Conservation (phyloP, 225 moss, liverwort and hornwort species). For the Pleurozium schreberi region DNA sequence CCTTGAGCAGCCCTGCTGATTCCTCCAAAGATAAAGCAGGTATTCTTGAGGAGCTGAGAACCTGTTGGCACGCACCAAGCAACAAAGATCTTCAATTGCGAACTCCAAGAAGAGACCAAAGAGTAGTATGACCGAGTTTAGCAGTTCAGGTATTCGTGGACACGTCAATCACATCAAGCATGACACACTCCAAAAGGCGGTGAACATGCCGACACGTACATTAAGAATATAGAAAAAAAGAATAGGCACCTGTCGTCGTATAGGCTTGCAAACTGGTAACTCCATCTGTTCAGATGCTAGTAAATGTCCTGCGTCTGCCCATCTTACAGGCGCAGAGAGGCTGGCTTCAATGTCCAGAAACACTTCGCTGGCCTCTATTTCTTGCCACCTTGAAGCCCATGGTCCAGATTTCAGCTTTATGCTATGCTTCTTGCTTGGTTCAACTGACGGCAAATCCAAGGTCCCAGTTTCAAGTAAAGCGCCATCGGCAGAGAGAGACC, state of each 20-base stretch:
- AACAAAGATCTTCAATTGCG: not conserved
- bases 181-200: not conserved
- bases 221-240: not conserved
- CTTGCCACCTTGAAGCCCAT: slow-evolving; percentile 64
- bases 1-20: slow-evolving; percentile 14
- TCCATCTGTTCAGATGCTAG: slow-evolving; percentile 67
- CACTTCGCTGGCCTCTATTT: slow-evolving; percentile 33
- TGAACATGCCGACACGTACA: not conserved
- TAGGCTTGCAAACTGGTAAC: slow-evolving; percentile 32
- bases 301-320: slow-evolving; percentile 67
- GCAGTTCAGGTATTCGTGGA: not conserved
- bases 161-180: not conserved
- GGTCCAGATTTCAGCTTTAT: slow-evolving; percentile 39
- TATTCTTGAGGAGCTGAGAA: slow-evolving; percentile 32
- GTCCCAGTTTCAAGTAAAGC: slow-evolving; percentile 30
- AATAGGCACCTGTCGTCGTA: slow-evolving; percentile 30
- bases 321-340: slow-evolving; percentile 39
- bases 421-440: slow-evolving; percentile 33
- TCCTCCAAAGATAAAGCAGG: slow-evolving; percentile 40
- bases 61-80: slow-evolving; percentile 10
- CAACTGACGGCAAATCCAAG: slow-evolving; percentile 40
- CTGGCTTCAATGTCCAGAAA: slow-evolving; percentile 54
- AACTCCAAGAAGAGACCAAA: not conserved
- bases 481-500: slow-evolving; percentile 73
- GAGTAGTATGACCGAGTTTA: not conserved